Base-by-base conservation (phyloP, 768 basidiomycete species). In the Pulveroboletus frians region DNA sequence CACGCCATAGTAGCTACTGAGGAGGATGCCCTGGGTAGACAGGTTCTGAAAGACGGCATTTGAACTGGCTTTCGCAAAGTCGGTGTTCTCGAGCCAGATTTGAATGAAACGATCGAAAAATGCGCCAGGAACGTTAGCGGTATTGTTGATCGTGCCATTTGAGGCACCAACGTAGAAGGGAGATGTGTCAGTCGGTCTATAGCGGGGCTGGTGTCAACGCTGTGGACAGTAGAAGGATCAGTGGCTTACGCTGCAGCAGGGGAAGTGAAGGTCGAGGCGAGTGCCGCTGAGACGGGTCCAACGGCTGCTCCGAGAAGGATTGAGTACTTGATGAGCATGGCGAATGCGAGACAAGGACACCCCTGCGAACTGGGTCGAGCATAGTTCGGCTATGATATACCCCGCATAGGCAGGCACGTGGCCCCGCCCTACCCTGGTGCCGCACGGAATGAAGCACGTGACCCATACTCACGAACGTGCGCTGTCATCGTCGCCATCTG, bases 41-140 rank as follows among this genome's bases (percentile, higher is more conserved):
- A 84, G 62, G 39, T 64, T 61, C 35, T 54, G 53, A 39, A 76
- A 70, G 14, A 61, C 61, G 14, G 65, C 43, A 53, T 53, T 47
- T 14, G 57, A 51, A 7, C 37, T 59, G 47, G 64, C 69, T 47
- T 56, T 57, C 9, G 53, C 60, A 50, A 68, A 85, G 56, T 83
- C 75, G 14, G 78, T 82, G 62, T 83, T 84, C 60, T 84, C 83
- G 32, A 85, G 68, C 78, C 78, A 83, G 48, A 84, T 79, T 56
- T 75, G 60, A 51, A 75, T 71, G 66, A 80, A 72, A 6, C 77
- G 68, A 52, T 77, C 69, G 50, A 77, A 79, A 17, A 64, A 66
- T 45, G 67, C 64, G 34, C 78, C 78, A 1, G 65, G 35, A 4
- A 78, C 75, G 38, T 65, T 30, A 11, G 67, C 59, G 1, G 57